These are phyloP conservation scores for Fusarium denticulatum DNA, from an alignment of 2,329 filamentous ascomycete genomes.

Conservation along the genomic window DNA sequence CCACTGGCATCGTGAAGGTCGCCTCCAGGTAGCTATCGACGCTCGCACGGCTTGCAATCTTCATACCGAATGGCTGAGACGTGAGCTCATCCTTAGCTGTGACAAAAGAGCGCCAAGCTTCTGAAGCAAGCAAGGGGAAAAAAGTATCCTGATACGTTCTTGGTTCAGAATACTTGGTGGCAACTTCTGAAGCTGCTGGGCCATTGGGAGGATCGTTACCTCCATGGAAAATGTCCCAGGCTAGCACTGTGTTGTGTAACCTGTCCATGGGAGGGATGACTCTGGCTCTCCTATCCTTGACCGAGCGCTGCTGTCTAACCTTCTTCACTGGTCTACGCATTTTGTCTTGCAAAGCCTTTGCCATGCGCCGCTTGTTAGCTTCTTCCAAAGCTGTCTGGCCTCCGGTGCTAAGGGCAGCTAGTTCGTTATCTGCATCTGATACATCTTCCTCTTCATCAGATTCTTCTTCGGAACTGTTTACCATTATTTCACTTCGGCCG, in stretches of 20 bases:
- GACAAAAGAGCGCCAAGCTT: constrained; percentile 95
- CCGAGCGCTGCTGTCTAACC: constrained; percentile 79
- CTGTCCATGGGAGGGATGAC: constrained; percentile 88
- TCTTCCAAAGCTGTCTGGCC: constrained; percentile 61
- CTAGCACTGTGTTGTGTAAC: constrained; percentile 85
- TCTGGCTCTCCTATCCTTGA: constrained; percentile 93
- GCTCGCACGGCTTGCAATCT: constrained; percentile 85
- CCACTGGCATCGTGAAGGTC: constrained; percentile 80
- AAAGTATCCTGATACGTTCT: constrained; percentile 88
- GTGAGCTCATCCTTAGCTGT: constrained; percentile 88
- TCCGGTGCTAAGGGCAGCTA: constrained; percentile 59
- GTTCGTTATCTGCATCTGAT: constrained; percentile 61
- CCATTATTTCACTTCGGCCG: constrained; percentile 88
- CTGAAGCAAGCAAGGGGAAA: constrained; percentile 86
- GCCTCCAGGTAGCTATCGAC: constrained; percentile 95
- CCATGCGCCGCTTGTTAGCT: constrained; percentile 55
- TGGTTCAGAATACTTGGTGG: constrained; percentile 80
- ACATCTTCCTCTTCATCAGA: constrained; percentile 72
- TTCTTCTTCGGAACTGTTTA: constrained; percentile 82
- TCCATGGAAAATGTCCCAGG: constrained; percentile 94
- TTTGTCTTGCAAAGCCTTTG: constrained; percentile 61
- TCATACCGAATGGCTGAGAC: constrained; percentile 84
- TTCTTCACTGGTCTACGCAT: constrained; percentile 83
- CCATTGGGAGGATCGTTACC: constrained; percentile 86
- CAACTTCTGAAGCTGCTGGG: constrained; percentile 78